Evolutionary conservation across 345 rosid species (phyloP).

Genomic region (Raphanus sativus): DNA sequence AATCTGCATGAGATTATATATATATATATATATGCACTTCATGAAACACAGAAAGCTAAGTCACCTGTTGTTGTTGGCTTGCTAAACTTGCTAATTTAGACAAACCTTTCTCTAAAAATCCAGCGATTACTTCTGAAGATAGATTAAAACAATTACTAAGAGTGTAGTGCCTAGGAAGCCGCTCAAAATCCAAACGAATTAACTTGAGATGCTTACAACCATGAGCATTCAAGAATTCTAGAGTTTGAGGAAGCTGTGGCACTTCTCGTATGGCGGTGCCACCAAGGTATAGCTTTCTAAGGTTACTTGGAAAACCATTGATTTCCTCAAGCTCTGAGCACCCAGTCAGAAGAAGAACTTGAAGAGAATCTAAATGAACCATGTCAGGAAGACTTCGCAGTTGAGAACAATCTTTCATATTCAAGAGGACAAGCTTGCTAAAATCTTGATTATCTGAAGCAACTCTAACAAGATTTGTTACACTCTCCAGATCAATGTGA

Average conservation of each 20-base stretch:
- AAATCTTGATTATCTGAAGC: neutral
- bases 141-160: constrained; percentile 36
- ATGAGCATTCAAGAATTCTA: constrained; percentile 12
- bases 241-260: constrained; percentile 21
- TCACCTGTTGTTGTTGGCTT: neutral
- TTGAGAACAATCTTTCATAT: constrained; percentile 10
- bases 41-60: neutral
- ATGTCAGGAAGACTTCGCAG: constrained; percentile 10
- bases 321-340: neutral
- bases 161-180: neutral
- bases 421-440: neutral
- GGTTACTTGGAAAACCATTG: constrained; percentile 2
- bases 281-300: constrained; percentile 20
- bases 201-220: constrained; percentile 1
- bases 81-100: neutral
- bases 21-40: neutral
- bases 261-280: neutral
- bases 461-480: neutral
- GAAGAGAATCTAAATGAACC: constrained; percentile 12
- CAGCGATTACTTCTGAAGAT: neutral
- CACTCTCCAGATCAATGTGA: constrained; percentile 10
- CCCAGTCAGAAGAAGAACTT: constrained; percentile 23
- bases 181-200: neutral
- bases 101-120: neutral
- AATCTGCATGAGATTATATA: neutral